Evolutionary conservation across 805 yeast species (phyloP).

Genomic region (Kodamaea hsintzibuensis): DNA sequence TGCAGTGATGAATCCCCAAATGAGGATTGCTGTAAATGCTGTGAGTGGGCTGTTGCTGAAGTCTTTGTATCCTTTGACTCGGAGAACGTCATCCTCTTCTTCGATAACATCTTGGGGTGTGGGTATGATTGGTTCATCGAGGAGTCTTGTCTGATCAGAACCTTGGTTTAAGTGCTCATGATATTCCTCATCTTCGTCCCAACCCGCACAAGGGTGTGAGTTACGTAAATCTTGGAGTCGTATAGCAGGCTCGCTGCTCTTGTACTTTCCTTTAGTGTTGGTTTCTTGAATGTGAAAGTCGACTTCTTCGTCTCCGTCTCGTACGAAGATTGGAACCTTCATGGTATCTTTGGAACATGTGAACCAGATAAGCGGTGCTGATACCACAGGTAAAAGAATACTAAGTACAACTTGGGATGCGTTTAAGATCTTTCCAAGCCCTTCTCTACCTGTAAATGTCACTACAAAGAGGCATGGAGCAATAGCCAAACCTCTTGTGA

Average conservation of each 20-base stretch:
- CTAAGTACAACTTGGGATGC: constrained; percentile 82
- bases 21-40: constrained; percentile 52
- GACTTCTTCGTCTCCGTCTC: constrained; percentile 30
- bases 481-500: constrained; percentile 82
- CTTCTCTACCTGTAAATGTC: constrained; percentile 73
- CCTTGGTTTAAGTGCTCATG: constrained; percentile 3
- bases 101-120: neutral
- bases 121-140: neutral
- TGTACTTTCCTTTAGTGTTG: constrained; percentile 21
- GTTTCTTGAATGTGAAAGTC: constrained; percentile 20
- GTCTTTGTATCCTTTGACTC: constrained; percentile 50
- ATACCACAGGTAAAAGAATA: constrained; percentile 77
- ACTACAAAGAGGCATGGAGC: constrained; percentile 82
- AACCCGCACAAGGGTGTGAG: constrained; percentile 44
- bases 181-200: constrained; percentile 37
- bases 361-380: constrained; percentile 84
- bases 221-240: constrained; percentile 40
- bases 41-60: constrained; percentile 67
- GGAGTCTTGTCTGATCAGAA: neutral
- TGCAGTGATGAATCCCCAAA: constrained; percentile 72
- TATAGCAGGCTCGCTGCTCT: constrained; percentile 41
- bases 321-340: constrained; percentile 49
- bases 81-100: neutral
- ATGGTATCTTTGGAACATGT: constrained; percentile 68
- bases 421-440: constrained; percentile 72